phyloP scores from a whole-genome alignment of 108 stramenopile species.

The Skeletonema tropicum region DNA sequence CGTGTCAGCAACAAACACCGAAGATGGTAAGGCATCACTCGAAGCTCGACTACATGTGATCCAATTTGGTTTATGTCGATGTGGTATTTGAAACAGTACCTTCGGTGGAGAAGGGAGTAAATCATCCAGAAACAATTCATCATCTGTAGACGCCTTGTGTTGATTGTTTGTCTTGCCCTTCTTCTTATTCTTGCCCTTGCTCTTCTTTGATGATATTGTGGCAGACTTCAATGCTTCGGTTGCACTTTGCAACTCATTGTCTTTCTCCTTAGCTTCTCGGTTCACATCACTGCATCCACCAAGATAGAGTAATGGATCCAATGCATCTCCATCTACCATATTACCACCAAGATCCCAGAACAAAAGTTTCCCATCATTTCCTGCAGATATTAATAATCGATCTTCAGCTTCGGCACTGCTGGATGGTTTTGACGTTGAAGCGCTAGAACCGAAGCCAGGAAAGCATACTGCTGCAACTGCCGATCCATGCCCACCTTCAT shows the following conservation, averaged over 20 bases:
- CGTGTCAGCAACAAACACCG: conserved; percentile 82
- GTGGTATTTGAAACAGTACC: conserved; percentile 50
- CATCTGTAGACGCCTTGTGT: neutral
- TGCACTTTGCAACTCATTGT: neutral
- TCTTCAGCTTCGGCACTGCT: conserved; percentile 32
- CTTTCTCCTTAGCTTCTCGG: neutral
- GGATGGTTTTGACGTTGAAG: neutral
- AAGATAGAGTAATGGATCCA: conserved; percentile 45
- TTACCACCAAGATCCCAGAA: conserved; percentile 75
- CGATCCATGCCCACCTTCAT: conserved; percentile 55
- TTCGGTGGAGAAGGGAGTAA: conserved; percentile 30
- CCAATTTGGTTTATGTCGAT: conserved; percentile 69
- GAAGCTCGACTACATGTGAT: conserved; percentile 32
- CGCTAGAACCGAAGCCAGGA: conserved; percentile 50
- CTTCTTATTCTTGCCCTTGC: conserved; percentile 8
- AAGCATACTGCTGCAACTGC: conserved; percentile 76
- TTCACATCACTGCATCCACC: conserved; percentile 10
- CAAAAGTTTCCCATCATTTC: conserved; percentile 71
- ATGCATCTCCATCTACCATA: conserved; percentile 33
- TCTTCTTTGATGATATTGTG: neutral
- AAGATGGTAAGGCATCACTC: conserved; percentile 30
- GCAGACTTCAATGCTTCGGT: neutral
- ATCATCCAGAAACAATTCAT: neutral
- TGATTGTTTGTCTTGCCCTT: neutral
- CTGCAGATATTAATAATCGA: conserved; percentile 67